These are phyloP conservation scores for Fusarium goolgardi DNA, from an alignment of 2,329 filamentous ascomycete genomes.

Conservation along the genomic window DNA sequence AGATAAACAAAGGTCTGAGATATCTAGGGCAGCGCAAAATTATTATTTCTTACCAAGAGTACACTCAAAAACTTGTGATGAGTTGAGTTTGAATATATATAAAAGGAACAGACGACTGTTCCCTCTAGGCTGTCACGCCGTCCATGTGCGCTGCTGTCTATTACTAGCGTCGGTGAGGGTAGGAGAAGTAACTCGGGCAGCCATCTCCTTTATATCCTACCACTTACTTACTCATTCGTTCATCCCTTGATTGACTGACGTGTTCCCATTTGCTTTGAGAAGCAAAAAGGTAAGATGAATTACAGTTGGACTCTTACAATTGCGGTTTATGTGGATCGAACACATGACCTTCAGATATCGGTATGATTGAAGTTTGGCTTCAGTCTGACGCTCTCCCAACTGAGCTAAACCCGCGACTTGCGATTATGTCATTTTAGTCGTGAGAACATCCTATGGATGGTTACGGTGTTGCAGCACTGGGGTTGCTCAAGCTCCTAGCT, in stretches of 20 bases:
- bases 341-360: constrained; percentile 35
- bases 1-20: neutral
- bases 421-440: neutral
- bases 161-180: neutral
- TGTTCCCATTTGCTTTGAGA: neutral
- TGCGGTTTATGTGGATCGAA: constrained; percentile 38
- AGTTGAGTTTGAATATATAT: neutral
- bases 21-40: neutral
- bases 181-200: neutral
- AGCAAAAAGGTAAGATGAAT: neutral
- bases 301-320: neutral
- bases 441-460: accelerated
- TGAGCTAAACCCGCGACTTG: constrained; percentile 31
- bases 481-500: neutral
- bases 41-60: neutral
- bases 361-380: constrained; percentile 27
- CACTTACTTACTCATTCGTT: neutral
- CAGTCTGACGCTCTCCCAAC: constrained; percentile 39
- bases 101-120: neutral
- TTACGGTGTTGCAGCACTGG: accelerated
- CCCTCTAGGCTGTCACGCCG: neutral
- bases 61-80: too few relatives aligned
- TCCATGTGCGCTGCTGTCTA: neutral
- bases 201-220: neutral
- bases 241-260: neutral